Base-by-base conservation (phyloP, 2,329 filamentous ascomycete genomes). In the Didymella pomorum region DNA sequence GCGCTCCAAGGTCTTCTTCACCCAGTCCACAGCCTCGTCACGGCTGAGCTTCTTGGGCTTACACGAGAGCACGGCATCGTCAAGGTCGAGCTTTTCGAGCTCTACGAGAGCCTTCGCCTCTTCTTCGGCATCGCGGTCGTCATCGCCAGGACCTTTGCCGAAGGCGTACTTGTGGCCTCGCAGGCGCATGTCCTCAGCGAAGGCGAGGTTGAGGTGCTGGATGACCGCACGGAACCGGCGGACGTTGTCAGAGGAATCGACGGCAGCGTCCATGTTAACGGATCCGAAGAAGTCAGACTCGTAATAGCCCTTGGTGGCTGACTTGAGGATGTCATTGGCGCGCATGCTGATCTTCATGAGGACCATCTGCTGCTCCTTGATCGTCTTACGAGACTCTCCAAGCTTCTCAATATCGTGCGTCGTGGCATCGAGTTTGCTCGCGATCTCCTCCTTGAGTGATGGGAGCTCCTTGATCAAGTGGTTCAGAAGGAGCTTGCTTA, bases 1-100 rank as follows among this genome's bases (percentile, higher is more conserved):
- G 35, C 75, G 76, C 23, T 71, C 62, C 49, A 85, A 72, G 3
- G 79, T 72, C 0, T 70, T 58, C 39, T 75, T 52, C 3, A 82
- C 78, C 61, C 81, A 76, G 0, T 70, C 42, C 0, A 53, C 18
- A 10, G 42, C 31, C 3, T 46, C 51, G 3, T 53, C 25, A 4
- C n/a, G 23, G 2, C 10, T 28, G 4, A 53, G 31, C 18, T 51
- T 12, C 48, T 33, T 50, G 8, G 48, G 48, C 37, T 42, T 51
- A 0, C 26, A 26, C 10, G 16, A 14, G 7, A 39, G 3, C 1
- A 33, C 16, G 18, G 6, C 26, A 51, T 51, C 48, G 14, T 42
- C 12, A 16, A 28, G 25, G 12, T 23, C 31, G 9, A 48, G 35
- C 16, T 42, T 11, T 25, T 37, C 9, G 4, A 45, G 39, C 9